Conservation (phyloP, 805 yeast species). For the Candida insectorum region DNA sequence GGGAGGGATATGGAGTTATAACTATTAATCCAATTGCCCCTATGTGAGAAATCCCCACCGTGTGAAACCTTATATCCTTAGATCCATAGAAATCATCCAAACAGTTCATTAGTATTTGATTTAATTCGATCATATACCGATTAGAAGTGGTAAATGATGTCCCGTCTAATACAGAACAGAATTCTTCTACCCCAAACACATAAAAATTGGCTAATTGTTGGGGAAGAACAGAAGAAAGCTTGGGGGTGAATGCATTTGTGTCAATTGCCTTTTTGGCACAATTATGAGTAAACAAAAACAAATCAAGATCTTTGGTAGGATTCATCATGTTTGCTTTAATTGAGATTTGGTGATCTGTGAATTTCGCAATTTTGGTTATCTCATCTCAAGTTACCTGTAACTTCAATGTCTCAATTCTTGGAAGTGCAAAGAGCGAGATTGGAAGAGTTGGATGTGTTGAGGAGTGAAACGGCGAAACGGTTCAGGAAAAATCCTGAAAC, state of each 20-base stretch:
- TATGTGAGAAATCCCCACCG: slow-evolving; percentile 41
- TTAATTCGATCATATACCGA: slow-evolving; percentile 31
- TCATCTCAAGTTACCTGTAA: background rate
- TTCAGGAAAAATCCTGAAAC: slow-evolving; percentile 59
- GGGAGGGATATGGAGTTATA: slow-evolving; percentile 42
- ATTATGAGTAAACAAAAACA: slow-evolving; percentile 50
- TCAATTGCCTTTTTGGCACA: slow-evolving; percentile 48
- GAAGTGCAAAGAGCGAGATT: slow-evolving; percentile 35
- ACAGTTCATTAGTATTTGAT: slow-evolving; percentile 30
- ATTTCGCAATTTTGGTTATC: background rate
- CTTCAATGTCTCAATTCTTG: slow-evolving; percentile 23
- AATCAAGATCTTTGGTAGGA: slow-evolving; percentile 6
- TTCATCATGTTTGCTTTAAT: background rate
- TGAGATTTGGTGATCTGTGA: no score
- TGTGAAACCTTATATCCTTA: slow-evolving; percentile 31
- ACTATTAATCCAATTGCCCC: slow-evolving; percentile 61
- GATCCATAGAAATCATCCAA: slow-evolving; percentile 31
- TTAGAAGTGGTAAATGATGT: slow-evolving; percentile 39
- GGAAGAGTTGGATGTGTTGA: slow-evolving; percentile 73
- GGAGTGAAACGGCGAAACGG: slow-evolving; percentile 61
- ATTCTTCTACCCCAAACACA: slow-evolving; percentile 67
- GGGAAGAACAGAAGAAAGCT: slow-evolving; percentile 25
- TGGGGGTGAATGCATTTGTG: slow-evolving; percentile 25
- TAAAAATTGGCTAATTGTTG: slow-evolving; percentile 41
- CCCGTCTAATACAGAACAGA: slow-evolving; percentile 55